phyloP scores from a whole-genome alignment of 2,329 filamentous ascomycete species.

The Pestalotiopsis sp. region DNA sequence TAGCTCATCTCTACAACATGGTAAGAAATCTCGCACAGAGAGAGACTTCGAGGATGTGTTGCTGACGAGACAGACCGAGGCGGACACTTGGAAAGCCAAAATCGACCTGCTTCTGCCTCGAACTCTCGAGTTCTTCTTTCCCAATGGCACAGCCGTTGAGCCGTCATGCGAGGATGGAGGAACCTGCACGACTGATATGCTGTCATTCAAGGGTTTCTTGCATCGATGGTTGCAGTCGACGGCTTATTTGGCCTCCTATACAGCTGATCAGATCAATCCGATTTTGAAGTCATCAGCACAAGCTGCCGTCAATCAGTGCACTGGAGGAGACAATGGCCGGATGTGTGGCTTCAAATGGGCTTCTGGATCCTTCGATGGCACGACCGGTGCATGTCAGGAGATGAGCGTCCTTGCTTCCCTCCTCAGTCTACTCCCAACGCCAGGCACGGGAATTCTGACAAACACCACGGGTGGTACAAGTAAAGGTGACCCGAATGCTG shows the following conservation, averaged over 20 bases:
- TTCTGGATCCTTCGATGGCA: slow-evolving; percentile 39
- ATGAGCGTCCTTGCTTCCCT: slow-evolving; percentile 58
- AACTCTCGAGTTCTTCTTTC: slow-evolving; percentile 55
- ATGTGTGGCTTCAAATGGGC: slow-evolving; percentile 67
- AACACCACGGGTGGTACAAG: slow-evolving; percentile 55
- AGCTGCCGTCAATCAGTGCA: slow-evolving; percentile 65
- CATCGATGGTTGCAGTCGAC: slow-evolving; percentile 65
- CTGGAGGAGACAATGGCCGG: slow-evolving; percentile 57
- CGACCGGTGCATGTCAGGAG: slow-evolving; percentile 55
- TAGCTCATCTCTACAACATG: slow-evolving; percentile 70
- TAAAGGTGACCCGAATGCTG: slow-evolving; percentile 43
- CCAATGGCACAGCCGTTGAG: slow-evolving; percentile 63
- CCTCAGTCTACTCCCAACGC: slow-evolving; percentile 37
- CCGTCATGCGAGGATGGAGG: slow-evolving; percentile 61
- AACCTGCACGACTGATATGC: slow-evolving; percentile 71
- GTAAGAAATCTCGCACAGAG: slow-evolving; percentile 34
- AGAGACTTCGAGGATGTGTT: not conserved
- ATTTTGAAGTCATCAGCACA: slow-evolving; percentile 58
- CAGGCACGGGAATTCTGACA: slow-evolving; percentile 42
- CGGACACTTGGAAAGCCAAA: slow-evolving; percentile 55
- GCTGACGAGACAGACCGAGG: slow-evolving; percentile 45
- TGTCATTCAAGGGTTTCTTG: slow-evolving; percentile 72
- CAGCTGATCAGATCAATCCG: slow-evolving; percentile 54
- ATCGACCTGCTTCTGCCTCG: slow-evolving; percentile 57
- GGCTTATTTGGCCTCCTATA: slow-evolving; percentile 64